Conservation (phyloP, 768 basidiomycete species). For the Pulveroboletus sp. region DNA sequence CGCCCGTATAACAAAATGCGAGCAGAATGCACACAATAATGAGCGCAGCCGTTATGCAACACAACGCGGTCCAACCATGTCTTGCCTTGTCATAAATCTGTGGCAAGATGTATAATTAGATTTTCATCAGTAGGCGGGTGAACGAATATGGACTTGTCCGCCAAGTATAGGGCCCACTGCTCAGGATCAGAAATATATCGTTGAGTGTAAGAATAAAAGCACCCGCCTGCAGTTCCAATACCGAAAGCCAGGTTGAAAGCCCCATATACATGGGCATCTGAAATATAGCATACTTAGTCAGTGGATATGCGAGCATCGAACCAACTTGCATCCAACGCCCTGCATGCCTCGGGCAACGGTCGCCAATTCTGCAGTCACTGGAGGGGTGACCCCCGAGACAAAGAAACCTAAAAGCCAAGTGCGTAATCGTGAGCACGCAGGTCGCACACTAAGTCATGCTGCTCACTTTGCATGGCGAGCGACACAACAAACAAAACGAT, state of each 20-base stretch:
- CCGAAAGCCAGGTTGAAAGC: constrained; percentile 72
- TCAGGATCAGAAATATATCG: constrained; percentile 1
- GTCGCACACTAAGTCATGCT: background rate
- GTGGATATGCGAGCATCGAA: background rate
- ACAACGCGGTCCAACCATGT: constrained; percentile 59
- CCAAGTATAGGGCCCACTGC: constrained; percentile 68
- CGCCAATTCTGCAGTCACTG: constrained; percentile 64
- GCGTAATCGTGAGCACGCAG: background rate
- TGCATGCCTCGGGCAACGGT: constrained; percentile 49
- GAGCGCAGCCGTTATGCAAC: constrained; percentile 43
- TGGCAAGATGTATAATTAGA: constrained; percentile 2
- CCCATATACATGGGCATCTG: constrained; percentile 72
- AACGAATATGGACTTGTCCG: constrained; percentile 47
- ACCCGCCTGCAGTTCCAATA: constrained; percentile 55
- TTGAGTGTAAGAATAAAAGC: background rate
- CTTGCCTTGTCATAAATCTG: constrained; percentile 56
- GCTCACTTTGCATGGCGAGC: constrained; percentile 53
- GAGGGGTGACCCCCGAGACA: constrained; percentile 52
- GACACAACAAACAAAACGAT: constrained; percentile 35
- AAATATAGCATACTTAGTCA: background rate
- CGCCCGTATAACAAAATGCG: constrained; percentile 46
- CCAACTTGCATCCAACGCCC: constrained; percentile 61
- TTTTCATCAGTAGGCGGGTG: background rate
- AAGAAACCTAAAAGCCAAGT: constrained; percentile 48
- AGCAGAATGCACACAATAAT: constrained; percentile 37